Percentiles rank a stretch among this genome's conserved stretches.
Conservation (phyloP, 1,284 basidiomycete genomes). For the Ganoderma meredithae region DNA sequence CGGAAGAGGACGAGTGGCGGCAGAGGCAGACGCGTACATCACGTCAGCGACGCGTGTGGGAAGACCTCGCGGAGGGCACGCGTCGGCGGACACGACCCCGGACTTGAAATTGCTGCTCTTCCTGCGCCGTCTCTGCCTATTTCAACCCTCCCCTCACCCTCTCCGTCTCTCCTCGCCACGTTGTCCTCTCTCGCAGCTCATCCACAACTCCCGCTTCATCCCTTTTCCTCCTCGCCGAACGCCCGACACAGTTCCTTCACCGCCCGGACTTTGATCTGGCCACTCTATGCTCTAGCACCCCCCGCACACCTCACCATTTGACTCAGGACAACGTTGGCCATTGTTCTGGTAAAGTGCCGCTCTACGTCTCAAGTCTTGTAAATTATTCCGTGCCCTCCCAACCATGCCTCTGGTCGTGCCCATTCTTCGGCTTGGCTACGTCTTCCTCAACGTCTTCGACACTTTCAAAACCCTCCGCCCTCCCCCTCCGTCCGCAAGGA, state of each 20-base stretch:
- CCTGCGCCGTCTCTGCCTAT: conserved; percentile 29
- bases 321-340: conserved; percentile 2
- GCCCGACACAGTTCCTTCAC: background rate
- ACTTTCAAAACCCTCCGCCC: conserved; percentile 81
- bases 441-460: conserved; percentile 82
- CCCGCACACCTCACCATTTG: conserved; percentile 9
- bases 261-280: conserved; percentile 6
- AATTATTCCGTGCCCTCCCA: conserved; percentile 19
- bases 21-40: conserved; percentile 18
- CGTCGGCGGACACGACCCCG: conserved; percentile 29
- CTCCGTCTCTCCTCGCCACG: conserved; percentile 20
- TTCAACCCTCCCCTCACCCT: conserved; percentile 22
- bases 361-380: conserved; percentile 12
- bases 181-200: conserved; percentile 13
- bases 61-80: conserved; percentile 32
- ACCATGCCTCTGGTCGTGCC: conserved; percentile 76
- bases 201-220: conserved; percentile 5
- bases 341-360: conserved; percentile 1
- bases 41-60: conserved; percentile 27
- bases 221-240: background rate
- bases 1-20: conserved; percentile 9
- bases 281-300: conserved; percentile 19
- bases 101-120: conserved; percentile 13
- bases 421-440: conserved; percentile 67
- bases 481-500: conserved; percentile 66